These are phyloP conservation scores for Orbilia brochopaga DNA, from an alignment of 2,329 filamentous ascomycete genomes.

Conservation along the genomic window DNA sequence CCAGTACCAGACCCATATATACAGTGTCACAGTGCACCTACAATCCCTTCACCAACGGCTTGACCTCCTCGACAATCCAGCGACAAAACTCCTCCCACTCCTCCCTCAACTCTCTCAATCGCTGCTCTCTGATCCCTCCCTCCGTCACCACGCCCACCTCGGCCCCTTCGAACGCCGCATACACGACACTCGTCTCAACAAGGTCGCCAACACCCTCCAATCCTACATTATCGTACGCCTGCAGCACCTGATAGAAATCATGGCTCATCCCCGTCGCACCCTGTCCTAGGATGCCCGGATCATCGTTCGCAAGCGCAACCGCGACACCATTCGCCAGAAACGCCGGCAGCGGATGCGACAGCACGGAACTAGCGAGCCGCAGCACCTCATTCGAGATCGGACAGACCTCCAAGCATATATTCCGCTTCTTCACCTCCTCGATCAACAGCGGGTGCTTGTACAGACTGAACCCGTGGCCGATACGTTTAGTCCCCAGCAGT, in stretches of 20 bases:
- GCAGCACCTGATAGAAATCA: constrained; percentile 91
- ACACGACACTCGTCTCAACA: constrained; percentile 90
- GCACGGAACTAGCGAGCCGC: constrained; percentile 75
- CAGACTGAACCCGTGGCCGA: constrained; percentile 86
- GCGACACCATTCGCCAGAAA: constrained; percentile 82
- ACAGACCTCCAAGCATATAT: constrained; percentile 86
- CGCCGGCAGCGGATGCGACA: constrained; percentile 79
- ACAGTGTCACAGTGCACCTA: constrained; percentile 10
- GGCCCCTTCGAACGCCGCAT: constrained; percentile 85
- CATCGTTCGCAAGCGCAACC: constrained; percentile 86
- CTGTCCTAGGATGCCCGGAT: constrained; percentile 86
- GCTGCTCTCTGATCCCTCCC: constrained; percentile 74
- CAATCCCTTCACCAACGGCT: constrained; percentile 25
- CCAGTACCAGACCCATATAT: constrained; percentile 5
- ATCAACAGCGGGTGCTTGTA: constrained; percentile 90
- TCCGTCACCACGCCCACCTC: constrained; percentile 77
- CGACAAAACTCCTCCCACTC: constrained; percentile 90
- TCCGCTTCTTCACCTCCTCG: constrained; percentile 85
- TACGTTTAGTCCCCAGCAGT: constrained; percentile 81
- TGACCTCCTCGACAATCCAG: constrained; percentile 66
- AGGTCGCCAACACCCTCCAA: constrained; percentile 83
- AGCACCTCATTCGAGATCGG: constrained; percentile 90
- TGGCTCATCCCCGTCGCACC: constrained; percentile 82
- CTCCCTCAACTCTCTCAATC: constrained; percentile 77
- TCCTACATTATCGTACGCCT: constrained; percentile 90